A percentile compares a stretch with the other conserved stretches of the same genome.
These are phyloP conservation scores for Tolypocladium nubicola DNA, from an alignment of 2,329 filamentous ascomycete species.

Conservation along the genomic window DNA sequence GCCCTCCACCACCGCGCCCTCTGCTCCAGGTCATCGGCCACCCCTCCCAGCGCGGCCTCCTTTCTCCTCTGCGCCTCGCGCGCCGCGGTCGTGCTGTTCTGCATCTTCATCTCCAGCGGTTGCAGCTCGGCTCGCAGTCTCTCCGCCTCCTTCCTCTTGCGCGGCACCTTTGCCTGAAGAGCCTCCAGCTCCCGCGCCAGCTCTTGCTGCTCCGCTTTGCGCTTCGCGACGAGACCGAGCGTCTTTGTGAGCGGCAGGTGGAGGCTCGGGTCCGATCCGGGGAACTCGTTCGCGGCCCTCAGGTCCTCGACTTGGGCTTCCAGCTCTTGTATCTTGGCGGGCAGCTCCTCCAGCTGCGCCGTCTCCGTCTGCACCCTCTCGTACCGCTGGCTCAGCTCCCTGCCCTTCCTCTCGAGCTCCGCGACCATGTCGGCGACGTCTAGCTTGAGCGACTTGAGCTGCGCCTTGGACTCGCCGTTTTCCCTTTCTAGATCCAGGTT, in stretches of 20 bases:
- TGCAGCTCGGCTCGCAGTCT: constrained; percentile 56
- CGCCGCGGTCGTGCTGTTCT: constrained; percentile 56
- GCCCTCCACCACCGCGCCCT: constrained; percentile 65
- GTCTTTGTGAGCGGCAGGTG: constrained; percentile 50
- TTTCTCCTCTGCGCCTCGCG: constrained; percentile 59
- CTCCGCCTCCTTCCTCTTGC: constrained; percentile 57
- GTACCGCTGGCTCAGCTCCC: constrained; percentile 45
- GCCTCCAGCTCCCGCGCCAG: constrained; percentile 54
- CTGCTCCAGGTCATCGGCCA: constrained; percentile 65
- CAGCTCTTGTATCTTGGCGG: constrained; percentile 35
- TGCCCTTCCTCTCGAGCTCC: constrained; percentile 57
- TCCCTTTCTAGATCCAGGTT: constrained; percentile 65
- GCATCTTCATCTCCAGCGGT: constrained; percentile 56
- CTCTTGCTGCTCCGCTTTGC: constrained; percentile 40
- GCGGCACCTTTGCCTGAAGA: constrained; percentile 50
- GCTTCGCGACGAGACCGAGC: constrained; percentile 37
- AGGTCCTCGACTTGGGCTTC: constrained; percentile 37
- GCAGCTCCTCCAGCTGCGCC: constrained; percentile 38
- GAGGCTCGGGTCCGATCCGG: constrained; percentile 30
- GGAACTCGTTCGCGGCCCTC: constrained; percentile 24
- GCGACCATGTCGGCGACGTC: constrained; percentile 65
- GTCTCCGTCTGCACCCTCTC: constrained; percentile 39
- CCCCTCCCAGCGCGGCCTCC: constrained; percentile 53
- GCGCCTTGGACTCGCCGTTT: constrained; percentile 61
- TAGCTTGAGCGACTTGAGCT: constrained; percentile 68